Percentiles rank a stretch among this genome's conserved stretches.
These are phyloP conservation scores for Hysterium pulicare DNA, from an alignment of 2,329 filamentous ascomycete genomes.

Conservation along the genomic window DNA sequence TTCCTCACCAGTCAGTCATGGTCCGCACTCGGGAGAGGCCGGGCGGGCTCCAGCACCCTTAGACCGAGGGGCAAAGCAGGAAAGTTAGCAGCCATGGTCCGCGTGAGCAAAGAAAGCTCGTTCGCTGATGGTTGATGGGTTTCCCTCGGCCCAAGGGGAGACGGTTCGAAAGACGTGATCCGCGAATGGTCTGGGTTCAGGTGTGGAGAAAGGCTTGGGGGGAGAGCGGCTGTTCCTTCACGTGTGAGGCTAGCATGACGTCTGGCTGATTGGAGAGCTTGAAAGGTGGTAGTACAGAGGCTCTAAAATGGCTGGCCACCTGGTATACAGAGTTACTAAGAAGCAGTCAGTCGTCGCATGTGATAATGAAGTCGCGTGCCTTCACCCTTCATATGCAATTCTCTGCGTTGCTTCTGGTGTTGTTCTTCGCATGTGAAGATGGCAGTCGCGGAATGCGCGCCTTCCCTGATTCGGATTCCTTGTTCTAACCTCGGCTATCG, in stretches of 20 bases:
- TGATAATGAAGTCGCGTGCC: background rate
- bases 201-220: conserved; percentile 14
- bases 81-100: too few species aligned
- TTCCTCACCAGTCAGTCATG: conserved; percentile 1
- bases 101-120: too few species aligned
- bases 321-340: too few species aligned
- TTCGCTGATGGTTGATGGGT: background rate
- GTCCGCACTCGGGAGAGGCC: background rate
- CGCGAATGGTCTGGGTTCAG: conserved; percentile 1
- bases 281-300: too few species aligned
- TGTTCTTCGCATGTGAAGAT: background rate
- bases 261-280: too few species aligned
- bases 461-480: conserved; percentile 3
- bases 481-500: conserved; percentile 7
- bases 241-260: too few species aligned
- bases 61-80: conserved; percentile 1
- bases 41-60: conserved; percentile 2
- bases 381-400: background rate
- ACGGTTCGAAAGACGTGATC: conserved; percentile 5
- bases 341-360: conserved; percentile 2
- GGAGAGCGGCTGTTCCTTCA: background rate
- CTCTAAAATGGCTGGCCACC: too few species aligned
- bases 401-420: background rate
- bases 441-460: background rate
- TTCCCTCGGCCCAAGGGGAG: conserved; percentile 34